phyloP scores from a whole-genome alignment of 192 early-diverging fungal species.

The Backusella mclennaniae region DNA sequence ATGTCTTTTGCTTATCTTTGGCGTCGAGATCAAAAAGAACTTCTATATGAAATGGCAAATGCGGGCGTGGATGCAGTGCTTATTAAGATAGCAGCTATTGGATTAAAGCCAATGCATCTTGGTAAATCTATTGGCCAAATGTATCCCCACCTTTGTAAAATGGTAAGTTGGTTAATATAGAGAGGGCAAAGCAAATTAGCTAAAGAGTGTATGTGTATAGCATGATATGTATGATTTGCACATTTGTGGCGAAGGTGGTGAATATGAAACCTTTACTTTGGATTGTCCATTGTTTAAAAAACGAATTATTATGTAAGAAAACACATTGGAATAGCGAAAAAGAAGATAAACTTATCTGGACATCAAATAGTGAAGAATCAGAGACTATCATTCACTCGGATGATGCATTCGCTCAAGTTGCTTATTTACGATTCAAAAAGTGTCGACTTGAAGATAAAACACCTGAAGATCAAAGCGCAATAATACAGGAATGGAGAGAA shows the following conservation, averaged over 20 bases:
- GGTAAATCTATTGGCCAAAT: constrained; percentile 79
- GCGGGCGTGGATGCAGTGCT: constrained; percentile 77
- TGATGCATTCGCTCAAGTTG: constrained; percentile 79
- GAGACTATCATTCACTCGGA: constrained; percentile 77
- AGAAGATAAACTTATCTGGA: not conserved
- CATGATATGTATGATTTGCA: constrained; percentile 79
- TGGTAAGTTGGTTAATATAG: constrained; percentile 44
- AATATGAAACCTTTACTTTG: constrained; percentile 92
- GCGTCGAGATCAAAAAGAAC: constrained; percentile 79
- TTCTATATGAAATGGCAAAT: constrained; percentile 86
- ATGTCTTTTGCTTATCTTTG: constrained; percentile 86
- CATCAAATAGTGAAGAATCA: constrained; percentile 59
- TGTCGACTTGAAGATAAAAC: constrained; percentile 69
- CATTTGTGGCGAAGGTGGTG: constrained; percentile 96
- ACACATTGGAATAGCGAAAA: not conserved
- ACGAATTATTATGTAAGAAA: constrained; percentile 74
- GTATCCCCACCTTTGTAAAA: constrained; percentile 66
- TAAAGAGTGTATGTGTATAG: constrained; percentile 26
- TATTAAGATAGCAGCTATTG: constrained; percentile 92
- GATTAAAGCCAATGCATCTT: constrained; percentile 69
- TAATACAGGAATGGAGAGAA: not conserved
- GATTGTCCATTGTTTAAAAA: constrained; percentile 91
- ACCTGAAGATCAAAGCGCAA: constrained; percentile 16
- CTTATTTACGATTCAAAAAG: constrained; percentile 73
- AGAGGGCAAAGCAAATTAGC: not conserved